phyloP scores from a whole-genome alignment of 345 rosid species.

The Syzygium oleosum region DNA sequence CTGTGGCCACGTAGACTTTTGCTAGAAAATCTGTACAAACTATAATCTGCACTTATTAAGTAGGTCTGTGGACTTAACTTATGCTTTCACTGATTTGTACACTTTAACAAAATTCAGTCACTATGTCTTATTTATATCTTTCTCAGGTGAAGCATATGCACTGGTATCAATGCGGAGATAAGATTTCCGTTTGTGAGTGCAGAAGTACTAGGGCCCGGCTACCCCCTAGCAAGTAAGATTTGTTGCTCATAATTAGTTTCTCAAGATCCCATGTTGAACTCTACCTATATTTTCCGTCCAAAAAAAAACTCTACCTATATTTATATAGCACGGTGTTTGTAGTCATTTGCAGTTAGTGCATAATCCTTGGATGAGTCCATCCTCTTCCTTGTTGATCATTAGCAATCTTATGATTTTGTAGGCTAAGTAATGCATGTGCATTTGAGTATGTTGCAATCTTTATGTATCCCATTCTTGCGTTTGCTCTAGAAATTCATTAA shows the following conservation, averaged over 20 bases:
- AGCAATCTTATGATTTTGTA: not conserved
- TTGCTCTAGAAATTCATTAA: not conserved
- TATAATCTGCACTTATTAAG: not conserved
- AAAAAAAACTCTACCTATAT: not conserved
- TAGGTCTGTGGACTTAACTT: not conserved
- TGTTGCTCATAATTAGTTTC: not conserved
- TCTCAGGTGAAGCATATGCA: constrained; percentile 92
- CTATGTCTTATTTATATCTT: not conserved
- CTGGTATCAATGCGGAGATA: constrained; percentile 66
- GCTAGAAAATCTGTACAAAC: not conserved
- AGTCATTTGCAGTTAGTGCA: not conserved
- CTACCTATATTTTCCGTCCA: not conserved
- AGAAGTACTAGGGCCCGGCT: constrained; percentile 77
- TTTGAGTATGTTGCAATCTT: not conserved
- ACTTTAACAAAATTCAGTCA: not conserved
- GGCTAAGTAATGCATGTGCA: not conserved
- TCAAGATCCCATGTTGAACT: not conserved
- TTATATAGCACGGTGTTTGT: not conserved
- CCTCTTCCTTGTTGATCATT: not conserved
- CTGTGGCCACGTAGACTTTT: not conserved
- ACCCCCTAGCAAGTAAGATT: constrained; percentile 92
- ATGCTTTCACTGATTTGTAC: not conserved
- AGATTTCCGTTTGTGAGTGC: constrained; percentile 81
- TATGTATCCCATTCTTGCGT: not conserved
- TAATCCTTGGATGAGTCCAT: not conserved